These are phyloP conservation scores for Nicotiana rustica DNA, from an alignment of 305 asterid genomes.

Conservation along the genomic window DNA sequence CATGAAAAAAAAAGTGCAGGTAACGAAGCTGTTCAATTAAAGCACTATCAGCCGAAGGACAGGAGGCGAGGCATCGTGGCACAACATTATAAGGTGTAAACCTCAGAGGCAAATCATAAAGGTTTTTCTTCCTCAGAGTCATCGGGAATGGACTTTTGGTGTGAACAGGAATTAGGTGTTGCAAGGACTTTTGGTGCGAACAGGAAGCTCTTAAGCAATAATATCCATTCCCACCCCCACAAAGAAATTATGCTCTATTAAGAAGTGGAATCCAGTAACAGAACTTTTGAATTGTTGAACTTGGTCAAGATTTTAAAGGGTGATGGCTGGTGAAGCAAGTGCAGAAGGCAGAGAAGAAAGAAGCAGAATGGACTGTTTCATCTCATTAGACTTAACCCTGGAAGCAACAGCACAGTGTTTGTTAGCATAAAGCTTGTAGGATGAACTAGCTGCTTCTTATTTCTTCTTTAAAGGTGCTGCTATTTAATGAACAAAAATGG, in stretches of 20 bases:
- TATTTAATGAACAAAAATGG: slow-evolving; percentile 7
- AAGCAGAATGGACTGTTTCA: neutral
- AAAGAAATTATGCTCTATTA: neutral
- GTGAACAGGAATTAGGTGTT: neutral
- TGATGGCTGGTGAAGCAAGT: neutral
- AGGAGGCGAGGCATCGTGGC: neutral
- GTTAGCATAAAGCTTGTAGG: neutral
- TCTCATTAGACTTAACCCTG: neutral
- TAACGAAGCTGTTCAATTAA: slow-evolving; percentile 5
- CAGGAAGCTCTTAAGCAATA: slow-evolving; percentile 8
- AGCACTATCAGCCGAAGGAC: neutral
- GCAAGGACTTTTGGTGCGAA: slow-evolving; percentile 19
- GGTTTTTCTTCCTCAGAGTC: slow-evolving; percentile 4
- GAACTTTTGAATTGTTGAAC: neutral
- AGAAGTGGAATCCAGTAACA: slow-evolving; percentile 2
- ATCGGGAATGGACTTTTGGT: slow-evolving; percentile 7
- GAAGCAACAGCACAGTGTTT: slow-evolving; percentile 1
- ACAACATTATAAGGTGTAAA: neutral
- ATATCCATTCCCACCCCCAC: neutral
- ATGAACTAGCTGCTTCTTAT: neutral
- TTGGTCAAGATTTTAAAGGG: neutral
- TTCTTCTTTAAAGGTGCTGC: slow-evolving; percentile 21
- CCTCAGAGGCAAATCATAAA: neutral
- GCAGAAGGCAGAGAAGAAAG: neutral
- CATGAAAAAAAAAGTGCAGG: slow-evolving; percentile 2